Conservation (phyloP, 2,329 filamentous ascomycete genomes). For the Fusarium nisikadoi region DNA sequence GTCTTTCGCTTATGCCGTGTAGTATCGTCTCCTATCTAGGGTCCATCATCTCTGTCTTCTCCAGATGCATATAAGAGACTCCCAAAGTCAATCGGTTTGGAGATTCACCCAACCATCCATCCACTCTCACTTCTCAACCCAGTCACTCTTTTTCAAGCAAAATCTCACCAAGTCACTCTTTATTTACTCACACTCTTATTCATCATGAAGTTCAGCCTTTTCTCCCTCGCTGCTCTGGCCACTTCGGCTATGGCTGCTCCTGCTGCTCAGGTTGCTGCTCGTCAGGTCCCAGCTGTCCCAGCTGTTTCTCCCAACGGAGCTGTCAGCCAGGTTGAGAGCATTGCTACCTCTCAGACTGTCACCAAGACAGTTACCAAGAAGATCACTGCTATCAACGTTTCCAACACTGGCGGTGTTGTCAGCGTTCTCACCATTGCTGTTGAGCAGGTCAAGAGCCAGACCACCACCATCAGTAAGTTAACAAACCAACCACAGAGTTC, state of each 20-base stretch:
- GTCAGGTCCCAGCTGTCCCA: not conserved
- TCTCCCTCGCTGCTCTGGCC: constrained; percentile 18
- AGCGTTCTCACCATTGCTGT: constrained; percentile 20
- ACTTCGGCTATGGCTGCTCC: constrained; percentile 15
- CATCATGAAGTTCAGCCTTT: constrained; percentile 28
- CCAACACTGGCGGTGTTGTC: constrained; percentile 21
- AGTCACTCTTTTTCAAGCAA: constrained; percentile 19
- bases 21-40: constrained; percentile 5
- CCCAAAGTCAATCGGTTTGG: not conserved
- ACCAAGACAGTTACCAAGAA: constrained; percentile 28
- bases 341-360: constrained; percentile 2
- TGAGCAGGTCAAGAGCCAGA: constrained; percentile 13
- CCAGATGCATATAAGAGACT: constrained; percentile 6
- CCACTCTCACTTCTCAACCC: constrained; percentile 5
- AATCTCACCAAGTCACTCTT: constrained; percentile 29
- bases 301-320: not conserved
- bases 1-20: constrained; percentile 6
- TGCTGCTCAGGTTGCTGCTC: not conserved
- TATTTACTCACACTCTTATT: not conserved
- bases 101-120: not conserved
- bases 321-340: not conserved
- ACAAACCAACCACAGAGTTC: fast-evolving
- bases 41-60: not conserved
- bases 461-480: constrained; percentile 9
- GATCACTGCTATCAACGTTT: constrained; percentile 7